Evolutionary conservation across 352 stramenopile species (phyloP), one percentile per base, ranked within the genome.

Genomic region (Bremia lactucae): DNA sequence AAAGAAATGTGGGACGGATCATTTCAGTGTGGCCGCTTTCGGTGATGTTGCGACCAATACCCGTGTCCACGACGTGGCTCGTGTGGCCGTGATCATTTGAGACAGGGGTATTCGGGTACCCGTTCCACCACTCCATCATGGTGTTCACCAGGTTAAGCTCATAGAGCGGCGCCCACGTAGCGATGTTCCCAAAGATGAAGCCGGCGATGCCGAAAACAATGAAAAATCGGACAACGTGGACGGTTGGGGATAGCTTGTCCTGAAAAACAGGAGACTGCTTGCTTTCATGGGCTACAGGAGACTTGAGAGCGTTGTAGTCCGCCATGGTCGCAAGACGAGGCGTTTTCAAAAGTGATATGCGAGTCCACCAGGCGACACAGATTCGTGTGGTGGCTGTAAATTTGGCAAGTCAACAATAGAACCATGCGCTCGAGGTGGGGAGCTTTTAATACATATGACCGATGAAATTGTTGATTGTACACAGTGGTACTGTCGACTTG

Each of bases 101-200:
- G 19, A 38, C 48, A 18, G 54, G 46, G 36, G 56, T 61, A 52
- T 68, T 41, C 25, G 60, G 63, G 50, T 77, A 81, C 16, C 68
- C 68, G 24, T 81, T 73, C 65, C 65, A 81, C 68, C 68, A 81
- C 14, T 57, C 23, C 42, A 66, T 75, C 35, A 77, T 65, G 19
- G 62, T 81, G 45, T 75, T 62, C 25, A 67, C 24, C 36, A 81
- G 41, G 10, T 77, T 40, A 11, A 75, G 49, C 52, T 82, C 64
- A 46, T 62, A 82, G 24, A 78, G 29, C 2, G 69, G 66, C 4
- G 69, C 65, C 57, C 55, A 78, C 1, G 66, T 77, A 13, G 63
- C 65, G 33, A 82, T 69, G 52, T 82, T 82, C 31, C 69, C 69
- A 36, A 82, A 82, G 42, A 82, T 53, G 50, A 76, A 82, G 36